Evolutionary conservation across 768 basidiomycete genomes (phyloP).

Genomic region (Boletus tomentosulus): DNA sequence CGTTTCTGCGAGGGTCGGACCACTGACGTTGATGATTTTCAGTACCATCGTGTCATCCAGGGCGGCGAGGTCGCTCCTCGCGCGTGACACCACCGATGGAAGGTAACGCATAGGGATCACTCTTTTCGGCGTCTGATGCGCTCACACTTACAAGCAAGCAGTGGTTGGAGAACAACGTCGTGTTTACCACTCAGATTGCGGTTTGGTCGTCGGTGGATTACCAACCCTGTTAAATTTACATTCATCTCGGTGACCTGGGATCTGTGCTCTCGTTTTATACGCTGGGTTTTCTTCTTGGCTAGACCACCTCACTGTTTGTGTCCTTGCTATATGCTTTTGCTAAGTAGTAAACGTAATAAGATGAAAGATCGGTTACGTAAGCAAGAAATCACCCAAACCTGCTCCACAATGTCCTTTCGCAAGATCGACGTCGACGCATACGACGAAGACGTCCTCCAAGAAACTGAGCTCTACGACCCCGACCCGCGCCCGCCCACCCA

Average conservation of each 20-base stretch:
- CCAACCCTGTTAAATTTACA: not conserved
- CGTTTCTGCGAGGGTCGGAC: not conserved
- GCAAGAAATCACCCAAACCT: not conserved
- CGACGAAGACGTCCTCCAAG: conserved; percentile 87
- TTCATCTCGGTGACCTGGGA: too few species aligned
- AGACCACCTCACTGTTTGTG: too few species aligned
- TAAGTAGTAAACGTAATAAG: not conserved
- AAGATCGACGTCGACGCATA: conserved; percentile 93
- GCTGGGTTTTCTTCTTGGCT: too few species aligned
- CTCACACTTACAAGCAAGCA: conserved; percentile 8
- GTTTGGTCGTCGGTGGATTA: not conserved
- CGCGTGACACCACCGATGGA: not conserved
- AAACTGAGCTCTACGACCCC: conserved; percentile 81
- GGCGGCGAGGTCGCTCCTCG: conserved; percentile 10
- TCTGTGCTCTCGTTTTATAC: too few species aligned
- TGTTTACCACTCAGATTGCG: conserved; percentile 11
- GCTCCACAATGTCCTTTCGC: conserved; percentile 56
- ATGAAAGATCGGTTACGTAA: not conserved
- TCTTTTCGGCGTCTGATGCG: not conserved
- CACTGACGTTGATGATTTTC: not conserved
- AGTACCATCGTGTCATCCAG: conserved; percentile 13
- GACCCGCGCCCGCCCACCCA: conserved; percentile 78
- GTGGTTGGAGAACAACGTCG: not conserved
- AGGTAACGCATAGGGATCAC: conserved; percentile 1
- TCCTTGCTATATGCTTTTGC: too few species aligned